Percentiles rank a stretch among this genome's conserved stretches.
These are phyloP conservation scores for Xenoacremonium recifei DNA, from an alignment of 2,329 filamentous ascomycete species.

Conservation along the genomic window DNA sequence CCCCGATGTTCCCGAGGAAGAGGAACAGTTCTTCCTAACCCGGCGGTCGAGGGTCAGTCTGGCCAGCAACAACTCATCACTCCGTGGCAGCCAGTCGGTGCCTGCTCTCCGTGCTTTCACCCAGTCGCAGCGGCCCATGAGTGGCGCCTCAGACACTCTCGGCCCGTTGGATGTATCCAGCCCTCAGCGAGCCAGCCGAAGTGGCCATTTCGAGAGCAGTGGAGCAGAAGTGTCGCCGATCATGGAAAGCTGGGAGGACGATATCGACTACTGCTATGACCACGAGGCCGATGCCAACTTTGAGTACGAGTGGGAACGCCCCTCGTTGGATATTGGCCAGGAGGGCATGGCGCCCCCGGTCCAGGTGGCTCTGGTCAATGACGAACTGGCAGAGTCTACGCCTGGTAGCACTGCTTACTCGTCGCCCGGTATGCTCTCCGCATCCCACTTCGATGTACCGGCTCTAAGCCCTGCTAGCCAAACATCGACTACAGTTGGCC, in stretches of 20 bases:
- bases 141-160: constrained; percentile 53
- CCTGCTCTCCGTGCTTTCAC: constrained; percentile 50
- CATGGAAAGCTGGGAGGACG: constrained; percentile 62
- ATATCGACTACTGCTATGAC: constrained; percentile 70
- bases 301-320: constrained; percentile 63
- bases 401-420: constrained; percentile 15
- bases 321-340: constrained; percentile 46
- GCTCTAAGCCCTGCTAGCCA: constrained; percentile 50
- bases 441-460: constrained; percentile 40
- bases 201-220: constrained; percentile 12
- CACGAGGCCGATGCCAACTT: constrained; percentile 66
- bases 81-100: constrained; percentile 55
- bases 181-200: constrained; percentile 28
- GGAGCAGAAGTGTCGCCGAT: constrained; percentile 28
- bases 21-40: constrained; percentile 45
- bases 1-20: constrained; percentile 62
- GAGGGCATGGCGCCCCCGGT: constrained; percentile 19
- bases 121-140: constrained; percentile 40
- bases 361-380: constrained; percentile 22
- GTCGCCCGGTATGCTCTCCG: constrained; percentile 28
- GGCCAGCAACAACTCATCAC: constrained; percentile 48
- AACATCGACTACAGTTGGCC: constrained; percentile 36
- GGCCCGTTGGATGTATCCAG: constrained; percentile 42
- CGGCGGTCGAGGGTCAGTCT: constrained; percentile 44
- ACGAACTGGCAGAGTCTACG: constrained; percentile 21